phyloP scores from a whole-genome alignment of 2,329 filamentous ascomycete species.

The Sporothrix brunneoviolacea region DNA sequence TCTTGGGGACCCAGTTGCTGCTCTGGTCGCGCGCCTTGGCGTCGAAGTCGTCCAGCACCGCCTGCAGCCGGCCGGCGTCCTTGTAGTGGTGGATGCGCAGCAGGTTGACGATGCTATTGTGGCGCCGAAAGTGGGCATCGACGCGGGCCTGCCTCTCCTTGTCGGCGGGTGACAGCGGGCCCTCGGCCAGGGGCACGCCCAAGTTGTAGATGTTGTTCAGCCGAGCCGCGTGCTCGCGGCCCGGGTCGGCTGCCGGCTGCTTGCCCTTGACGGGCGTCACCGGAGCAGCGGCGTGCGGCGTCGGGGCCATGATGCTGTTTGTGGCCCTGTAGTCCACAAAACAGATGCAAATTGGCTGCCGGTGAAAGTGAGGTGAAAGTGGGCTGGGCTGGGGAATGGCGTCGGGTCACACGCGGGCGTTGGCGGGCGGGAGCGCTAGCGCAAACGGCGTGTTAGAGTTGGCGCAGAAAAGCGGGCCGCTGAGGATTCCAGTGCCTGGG shows the following conservation, averaged over 20 bases:
- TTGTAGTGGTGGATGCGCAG: slow-evolving; percentile 22
- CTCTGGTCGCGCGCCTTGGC: slow-evolving; percentile 18
- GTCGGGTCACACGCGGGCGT: background rate
- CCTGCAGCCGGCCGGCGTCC: slow-evolving; percentile 14
- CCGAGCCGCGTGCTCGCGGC: slow-evolving; percentile 18
- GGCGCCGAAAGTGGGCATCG: slow-evolving; percentile 17
- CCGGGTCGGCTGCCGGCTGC: slow-evolving; percentile 9
- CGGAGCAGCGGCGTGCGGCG: background rate
- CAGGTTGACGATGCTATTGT: slow-evolving; percentile 19
- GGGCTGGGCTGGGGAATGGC: background rate
- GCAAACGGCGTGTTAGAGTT: background rate
- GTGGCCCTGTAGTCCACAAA: too few relatives aligned
- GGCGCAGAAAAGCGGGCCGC: background rate
- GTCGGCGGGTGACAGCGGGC: slow-evolving; percentile 16
- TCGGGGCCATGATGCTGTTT: background rate
- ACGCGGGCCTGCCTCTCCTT: slow-evolving; percentile 15
- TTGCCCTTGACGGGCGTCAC: slow-evolving; percentile 16
- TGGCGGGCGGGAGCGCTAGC: slow-evolving; percentile 5
- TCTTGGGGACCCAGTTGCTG: slow-evolving; percentile 21
- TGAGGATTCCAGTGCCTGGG: too few relatives aligned
- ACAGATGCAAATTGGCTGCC: background rate
- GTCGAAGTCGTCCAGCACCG: slow-evolving; percentile 20
- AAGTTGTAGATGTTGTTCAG: slow-evolving; percentile 25
- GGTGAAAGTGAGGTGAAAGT: background rate
- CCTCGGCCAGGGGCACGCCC: slow-evolving; percentile 21